These are phyloP conservation scores for Microsporum canis DNA, from an alignment of 2,329 filamentous ascomycete genomes.

Conservation along the genomic window DNA sequence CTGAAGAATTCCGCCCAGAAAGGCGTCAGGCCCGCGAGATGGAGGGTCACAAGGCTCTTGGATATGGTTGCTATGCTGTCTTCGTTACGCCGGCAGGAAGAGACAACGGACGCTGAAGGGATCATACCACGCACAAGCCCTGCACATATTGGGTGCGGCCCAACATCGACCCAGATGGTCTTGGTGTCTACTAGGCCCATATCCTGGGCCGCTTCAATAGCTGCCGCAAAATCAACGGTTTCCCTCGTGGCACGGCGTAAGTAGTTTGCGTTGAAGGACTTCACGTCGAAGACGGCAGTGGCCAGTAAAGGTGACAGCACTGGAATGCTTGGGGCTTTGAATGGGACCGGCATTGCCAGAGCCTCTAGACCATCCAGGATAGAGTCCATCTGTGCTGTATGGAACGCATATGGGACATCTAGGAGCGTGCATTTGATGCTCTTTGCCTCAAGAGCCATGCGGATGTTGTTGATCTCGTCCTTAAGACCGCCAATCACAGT, in stretches of 20 bases:
- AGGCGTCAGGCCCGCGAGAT: slow-evolving; percentile 50
- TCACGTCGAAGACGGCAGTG: slow-evolving; percentile 46
- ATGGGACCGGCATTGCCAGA: slow-evolving; percentile 43
- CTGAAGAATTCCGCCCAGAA: slow-evolving; percentile 59
- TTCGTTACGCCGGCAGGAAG: slow-evolving; percentile 51
- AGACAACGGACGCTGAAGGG: slow-evolving; percentile 45
- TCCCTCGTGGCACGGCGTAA: slow-evolving; percentile 45
- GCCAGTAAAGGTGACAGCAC: slow-evolving; percentile 58
- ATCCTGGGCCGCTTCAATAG: slow-evolving; percentile 48
- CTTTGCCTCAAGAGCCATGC: slow-evolving; percentile 32
- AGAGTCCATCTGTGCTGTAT: slow-evolving; percentile 47
- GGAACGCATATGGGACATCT: slow-evolving; percentile 57
- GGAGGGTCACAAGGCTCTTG: slow-evolving; percentile 47
- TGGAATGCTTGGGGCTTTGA: slow-evolving; percentile 47
- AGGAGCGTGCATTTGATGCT: slow-evolving; percentile 33
- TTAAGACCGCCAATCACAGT: slow-evolving; percentile 17
- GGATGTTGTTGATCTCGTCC: slow-evolving; percentile 22
- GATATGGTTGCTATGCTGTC: slow-evolving; percentile 53
- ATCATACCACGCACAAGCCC: slow-evolving; percentile 55
- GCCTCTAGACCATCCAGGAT: background rate
- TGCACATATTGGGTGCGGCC: slow-evolving; percentile 60
- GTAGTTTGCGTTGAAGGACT: slow-evolving; percentile 37
- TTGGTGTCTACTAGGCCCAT: slow-evolving; percentile 51
- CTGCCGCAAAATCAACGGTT: slow-evolving; percentile 57
- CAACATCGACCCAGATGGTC: slow-evolving; percentile 61